phyloP scores from a whole-genome alignment of 1,284 basidiomycete genomes.

The Psilocybe mexicana region DNA sequence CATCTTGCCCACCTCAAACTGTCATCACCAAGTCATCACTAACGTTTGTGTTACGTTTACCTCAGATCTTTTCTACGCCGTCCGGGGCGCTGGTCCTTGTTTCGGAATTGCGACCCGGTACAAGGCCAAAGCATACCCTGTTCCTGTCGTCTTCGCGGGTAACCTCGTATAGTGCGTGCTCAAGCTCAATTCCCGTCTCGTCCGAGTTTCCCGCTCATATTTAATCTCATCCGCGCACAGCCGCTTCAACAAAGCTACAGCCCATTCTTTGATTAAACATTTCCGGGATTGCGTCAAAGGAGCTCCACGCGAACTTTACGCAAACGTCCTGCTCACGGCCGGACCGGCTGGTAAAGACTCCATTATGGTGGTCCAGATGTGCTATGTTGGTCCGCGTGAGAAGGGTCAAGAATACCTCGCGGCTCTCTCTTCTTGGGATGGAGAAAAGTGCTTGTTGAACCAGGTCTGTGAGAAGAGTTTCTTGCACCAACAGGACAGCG shows the following conservation, averaged over 20 bases:
- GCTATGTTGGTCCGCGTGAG: conserved; percentile 76
- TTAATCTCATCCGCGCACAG: conserved; percentile 38
- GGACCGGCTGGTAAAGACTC: conserved; percentile 81
- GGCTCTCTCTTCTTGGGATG: conserved; percentile 86
- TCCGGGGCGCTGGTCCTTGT: conserved; percentile 83
- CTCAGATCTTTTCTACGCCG: conserved; percentile 85
- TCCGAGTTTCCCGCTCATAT: neutral
- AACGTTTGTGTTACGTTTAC: neutral
- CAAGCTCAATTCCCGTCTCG: conserved; percentile 3
- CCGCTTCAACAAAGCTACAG: conserved; percentile 81
- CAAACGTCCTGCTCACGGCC: conserved; percentile 86
- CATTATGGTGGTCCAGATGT: conserved; percentile 87
- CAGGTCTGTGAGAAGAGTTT: conserved; percentile 90
- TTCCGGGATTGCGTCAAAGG: conserved; percentile 92
- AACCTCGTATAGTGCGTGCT: conserved; percentile 81
- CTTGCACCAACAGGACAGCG: conserved; percentile 85
- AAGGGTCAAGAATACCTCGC: conserved; percentile 79
- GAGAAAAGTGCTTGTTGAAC: conserved; percentile 77
- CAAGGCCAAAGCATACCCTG: conserved; percentile 82
- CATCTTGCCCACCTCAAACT: neutral
- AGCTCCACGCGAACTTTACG: conserved; percentile 83
- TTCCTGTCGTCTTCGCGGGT: conserved; percentile 87
- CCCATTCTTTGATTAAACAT: conserved; percentile 85
- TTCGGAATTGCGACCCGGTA: conserved; percentile 88
- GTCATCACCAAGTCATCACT: conserved; percentile 1